phyloP scores from a whole-genome alignment of 2,329 filamentous ascomycete genomes.

The Escovopsis sp. region DNA sequence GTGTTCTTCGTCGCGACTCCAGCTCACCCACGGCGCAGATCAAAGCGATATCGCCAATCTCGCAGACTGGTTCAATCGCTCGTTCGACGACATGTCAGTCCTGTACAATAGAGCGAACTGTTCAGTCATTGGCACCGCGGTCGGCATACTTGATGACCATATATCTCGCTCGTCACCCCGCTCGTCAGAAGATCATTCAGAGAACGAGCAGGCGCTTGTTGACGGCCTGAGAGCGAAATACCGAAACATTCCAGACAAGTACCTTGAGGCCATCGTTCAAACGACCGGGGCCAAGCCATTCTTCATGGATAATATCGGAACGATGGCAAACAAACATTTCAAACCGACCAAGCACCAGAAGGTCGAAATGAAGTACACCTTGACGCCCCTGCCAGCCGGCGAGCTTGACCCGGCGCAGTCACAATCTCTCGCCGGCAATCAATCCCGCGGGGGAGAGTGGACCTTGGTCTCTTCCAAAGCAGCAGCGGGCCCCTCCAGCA shows the following conservation, averaged over 20 bases:
- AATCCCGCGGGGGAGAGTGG: neutral
- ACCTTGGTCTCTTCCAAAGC: neutral
- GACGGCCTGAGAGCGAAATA: constrained; percentile 22
- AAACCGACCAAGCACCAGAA: constrained; percentile 22
- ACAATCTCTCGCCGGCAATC: neutral
- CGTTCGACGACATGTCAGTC: constrained; percentile 23
- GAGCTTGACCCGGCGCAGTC: constrained; percentile 6
- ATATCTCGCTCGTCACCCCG: constrained; percentile 20
- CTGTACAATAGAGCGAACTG: constrained; percentile 24
- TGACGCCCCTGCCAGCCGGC: constrained; percentile 17
- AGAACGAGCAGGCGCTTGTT: constrained; percentile 13
- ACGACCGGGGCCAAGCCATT: constrained; percentile 19
- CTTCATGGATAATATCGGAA: constrained; percentile 25
- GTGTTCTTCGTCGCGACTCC: neutral
- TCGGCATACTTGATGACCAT: constrained; percentile 28
- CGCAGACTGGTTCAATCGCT: constrained; percentile 26
- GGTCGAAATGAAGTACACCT: constrained; percentile 22
- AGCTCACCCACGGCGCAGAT: constrained; percentile 8
- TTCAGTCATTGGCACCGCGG: constrained; percentile 24
- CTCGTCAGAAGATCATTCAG: constrained; percentile 11
- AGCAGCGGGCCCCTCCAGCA: neutral
- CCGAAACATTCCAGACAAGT: constrained; percentile 26
- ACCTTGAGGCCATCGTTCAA: constrained; percentile 27
- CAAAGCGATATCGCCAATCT: constrained; percentile 28
- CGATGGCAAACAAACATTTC: constrained; percentile 26